Evolutionary conservation across 306 rosid species (phyloP).

Genomic region (Mimosa bimucronata): DNA sequence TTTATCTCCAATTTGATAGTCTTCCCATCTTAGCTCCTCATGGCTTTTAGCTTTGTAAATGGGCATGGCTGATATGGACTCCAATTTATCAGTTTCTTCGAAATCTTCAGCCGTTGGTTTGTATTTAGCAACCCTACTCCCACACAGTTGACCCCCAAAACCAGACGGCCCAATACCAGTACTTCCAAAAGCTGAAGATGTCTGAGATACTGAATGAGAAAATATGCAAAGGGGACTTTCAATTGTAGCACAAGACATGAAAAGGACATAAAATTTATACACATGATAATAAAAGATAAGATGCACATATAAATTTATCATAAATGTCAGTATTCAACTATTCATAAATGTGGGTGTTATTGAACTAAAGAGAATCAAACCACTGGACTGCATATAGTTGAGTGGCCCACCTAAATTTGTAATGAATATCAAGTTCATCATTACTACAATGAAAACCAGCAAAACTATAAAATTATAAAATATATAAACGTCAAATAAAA

Average conservation of each 20-base stretch:
- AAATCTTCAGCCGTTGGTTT: conserved; percentile 56
- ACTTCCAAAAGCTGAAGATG: conserved; percentile 68
- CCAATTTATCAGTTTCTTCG: conserved; percentile 67
- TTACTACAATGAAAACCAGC: conserved; percentile 1
- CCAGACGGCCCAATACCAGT: conserved; percentile 64
- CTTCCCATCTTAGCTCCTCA: conserved; percentile 98
- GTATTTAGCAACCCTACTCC: conserved; percentile 73
- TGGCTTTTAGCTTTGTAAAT: conserved; percentile 87
- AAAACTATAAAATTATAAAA: background rate
- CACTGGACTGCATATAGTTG: conserved; percentile 58
- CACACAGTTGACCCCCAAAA: conserved; percentile 83
- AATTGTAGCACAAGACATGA: conserved; percentile 26
- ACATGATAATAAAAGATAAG: background rate
- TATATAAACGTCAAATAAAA: conserved; percentile 1
- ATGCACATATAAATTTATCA: no score
- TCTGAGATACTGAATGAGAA: conserved; percentile 59
- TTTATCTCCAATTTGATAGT: conserved; percentile 91
- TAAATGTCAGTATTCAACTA: no score
- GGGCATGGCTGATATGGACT: conserved; percentile 95
- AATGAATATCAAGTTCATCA: conserved; percentile 10
- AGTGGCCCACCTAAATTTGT: conserved; percentile 74
- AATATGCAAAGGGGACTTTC: conserved; percentile 28
- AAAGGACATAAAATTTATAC: no score
- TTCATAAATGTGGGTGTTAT: no score
- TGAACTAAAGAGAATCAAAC: no score